Percentiles rank a stretch among this genome's conserved stretches.
Conservation (phyloP, 768 basidiomycete genomes). For the Pisolithus tinctorius region DNA sequence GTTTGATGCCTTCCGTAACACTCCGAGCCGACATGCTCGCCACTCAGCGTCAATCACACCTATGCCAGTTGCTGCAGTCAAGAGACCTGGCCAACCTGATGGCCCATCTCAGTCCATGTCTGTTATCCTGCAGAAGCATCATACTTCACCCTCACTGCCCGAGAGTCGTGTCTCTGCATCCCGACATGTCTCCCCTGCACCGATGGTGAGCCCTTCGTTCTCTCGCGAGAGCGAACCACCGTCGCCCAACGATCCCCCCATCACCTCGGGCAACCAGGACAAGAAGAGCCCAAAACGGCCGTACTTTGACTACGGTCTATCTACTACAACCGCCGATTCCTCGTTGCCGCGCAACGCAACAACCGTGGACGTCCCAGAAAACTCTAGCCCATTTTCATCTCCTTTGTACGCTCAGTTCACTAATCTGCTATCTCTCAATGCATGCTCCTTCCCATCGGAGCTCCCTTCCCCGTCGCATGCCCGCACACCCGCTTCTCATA, state of each 20-base stretch:
- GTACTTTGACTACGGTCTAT: slow-evolving; percentile 18
- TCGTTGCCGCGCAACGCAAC: slow-evolving; percentile 5
- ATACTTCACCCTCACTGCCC: background rate
- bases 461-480: slow-evolving; percentile 10
- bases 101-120: background rate
- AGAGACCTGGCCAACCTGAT: background rate
- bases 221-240: background rate
- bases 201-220: no score
- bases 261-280: slow-evolving; percentile 7
- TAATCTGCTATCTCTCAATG: slow-evolving; percentile 1
- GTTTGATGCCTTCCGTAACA: background rate
- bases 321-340: background rate
- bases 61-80: background rate
- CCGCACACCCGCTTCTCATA: slow-evolving; percentile 2
- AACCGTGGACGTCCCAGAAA: background rate
- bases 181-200: no score
- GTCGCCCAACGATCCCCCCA: background rate
- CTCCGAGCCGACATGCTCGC: background rate
- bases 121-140: background rate
- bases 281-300: slow-evolving; percentile 11
- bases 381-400: background rate
- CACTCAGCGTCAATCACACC: background rate
- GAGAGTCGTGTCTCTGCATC: no score
- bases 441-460: slow-evolving; percentile 16
- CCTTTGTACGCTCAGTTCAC: background rate